A percentile compares a stretch with the other conserved stretches of the same genome.
Conservation (phyloP, 2,329 filamentous ascomycete genomes). For the Pestalotiopsis sp. region DNA sequence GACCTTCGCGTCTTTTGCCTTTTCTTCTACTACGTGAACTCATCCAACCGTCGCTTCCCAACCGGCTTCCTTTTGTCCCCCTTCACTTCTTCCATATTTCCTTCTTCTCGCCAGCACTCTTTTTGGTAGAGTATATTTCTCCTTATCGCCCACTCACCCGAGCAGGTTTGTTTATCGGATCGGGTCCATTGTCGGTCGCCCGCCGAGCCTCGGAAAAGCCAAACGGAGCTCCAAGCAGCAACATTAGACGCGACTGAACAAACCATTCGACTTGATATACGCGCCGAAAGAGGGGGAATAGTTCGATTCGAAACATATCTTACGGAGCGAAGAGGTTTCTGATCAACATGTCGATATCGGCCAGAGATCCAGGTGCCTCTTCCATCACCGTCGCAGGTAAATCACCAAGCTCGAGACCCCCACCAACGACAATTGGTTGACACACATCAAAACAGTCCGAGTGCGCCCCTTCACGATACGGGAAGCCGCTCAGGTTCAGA, state of each 20-base stretch:
- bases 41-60: background rate
- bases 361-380: conserved; percentile 50
- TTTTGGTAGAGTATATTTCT: background rate
- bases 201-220: background rate
- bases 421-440: conserved; percentile 3
- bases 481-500: conserved; percentile 89
- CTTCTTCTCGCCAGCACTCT: background rate
- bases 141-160: background rate
- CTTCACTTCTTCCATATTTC: background rate
- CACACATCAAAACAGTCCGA: conserved; percentile 55
- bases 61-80: background rate
- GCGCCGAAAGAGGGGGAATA: background rate
- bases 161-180: background rate
- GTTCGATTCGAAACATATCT: background rate
- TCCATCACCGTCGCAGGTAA: conserved; percentile 63
- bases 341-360: conserved; percentile 39
- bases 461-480: conserved; percentile 79
- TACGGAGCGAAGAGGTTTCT: background rate
- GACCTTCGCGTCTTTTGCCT: background rate
- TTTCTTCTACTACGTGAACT: background rate
- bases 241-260: background rate
- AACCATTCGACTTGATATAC: background rate
- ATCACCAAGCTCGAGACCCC: background rate
- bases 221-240: background rate
- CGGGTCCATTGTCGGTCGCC: background rate